Base-by-base conservation (phyloP, 192 early-diverging fungal genomes). In the Rhizoclosmatium sp. region DNA sequence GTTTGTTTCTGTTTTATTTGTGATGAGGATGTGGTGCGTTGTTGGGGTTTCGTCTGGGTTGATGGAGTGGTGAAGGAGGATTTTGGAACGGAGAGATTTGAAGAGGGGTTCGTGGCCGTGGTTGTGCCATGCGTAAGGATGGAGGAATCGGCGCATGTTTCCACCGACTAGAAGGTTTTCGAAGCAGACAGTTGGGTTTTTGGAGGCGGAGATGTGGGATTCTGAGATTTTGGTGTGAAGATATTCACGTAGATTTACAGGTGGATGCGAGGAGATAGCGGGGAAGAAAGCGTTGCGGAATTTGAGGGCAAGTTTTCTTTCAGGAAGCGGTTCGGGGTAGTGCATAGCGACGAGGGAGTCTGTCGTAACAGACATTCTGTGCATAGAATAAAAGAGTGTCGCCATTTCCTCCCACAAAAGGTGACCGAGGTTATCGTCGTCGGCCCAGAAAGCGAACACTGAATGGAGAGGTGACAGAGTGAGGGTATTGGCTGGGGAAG, bases 61-160 rank as follows among this genome's bases (percentile, higher is more conserved):
- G 23, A 82, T 61, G 2, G 70, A 79, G 61, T 75, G 71, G n/a
- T 48, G 12, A 14, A 44, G 3, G 4, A 80, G 70, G 44, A 82
- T 74, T n/a, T 51, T 41, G 4, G 42, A 59, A 2, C 77, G 77
- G 14, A 79, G 65, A 4, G 46, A 31, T 7, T 48, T 61, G 60
- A 78, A 82, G 14, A 82, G 56, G 19, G 71, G 77, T 59, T 82
- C 81, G 64, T 74, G 67, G n/a, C 81, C 81, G 21, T 65, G 42
- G n/a, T 79, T 78, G 71, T 74, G 72, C 65, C 67, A 69, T 2
- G 41, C 59, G 3, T 12, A 4, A 4, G 54, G 47, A 40, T 69
- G 65, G 1, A 75, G 47, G 71, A 75, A 82, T 4, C 66, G 66
- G 59, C 62, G 72, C 61, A 78, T 71, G 71, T 78, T 72, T 12